Base-by-base conservation (phyloP, 495 filamentous ascomycete genomes). In the Annulohypoxylon moriforme region DNA sequence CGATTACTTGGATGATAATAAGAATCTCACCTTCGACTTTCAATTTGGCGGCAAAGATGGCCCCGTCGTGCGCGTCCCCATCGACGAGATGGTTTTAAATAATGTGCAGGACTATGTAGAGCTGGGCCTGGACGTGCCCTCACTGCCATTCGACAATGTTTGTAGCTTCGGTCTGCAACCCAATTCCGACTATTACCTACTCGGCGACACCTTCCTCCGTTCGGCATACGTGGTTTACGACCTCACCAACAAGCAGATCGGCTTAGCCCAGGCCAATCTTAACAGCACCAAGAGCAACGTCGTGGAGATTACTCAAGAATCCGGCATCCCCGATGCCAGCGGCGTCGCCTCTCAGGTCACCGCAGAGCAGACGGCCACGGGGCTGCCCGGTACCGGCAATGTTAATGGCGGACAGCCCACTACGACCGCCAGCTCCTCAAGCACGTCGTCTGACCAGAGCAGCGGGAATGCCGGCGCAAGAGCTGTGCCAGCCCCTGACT, bases 191-290 rank as follows among this genome's bases (percentile, higher is more conserved):
- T 69, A 65, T 46, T 79, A 80, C 36, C 76, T 87, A 1, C 81
- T 88, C 0, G 96, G 96, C 25, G 95, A 97, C 79, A 97, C 94
- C 1, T 99, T 98, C 82, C 83, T 99, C 16, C 90, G 96, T 57
- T 92, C 89, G 62, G 93, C 95, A 1, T 99, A 98, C 74, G 92
- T 98, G 27, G 96, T 98, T 0, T 98, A 96, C 76, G 95, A 98
- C 72, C 84, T 98, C 9, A 82, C 82, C 11, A 94, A 94, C 77
- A 90, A 95, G 78, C 84, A 94, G 81, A 92, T 98, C 65, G 92
- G 88, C 14, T 80, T 99, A 24, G 96, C 93, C 6, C 92, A 94
- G 74, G 94, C 95, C 14, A 91, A 92, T 49, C 91, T 96, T 81
- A 93, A 97, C 75, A 84, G 88, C 29, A 90, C 88, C 0, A 77